phyloP scores from a whole-genome alignment of 495 filamentous ascomycete genomes.

The Chaetomidium leptoderma region DNA sequence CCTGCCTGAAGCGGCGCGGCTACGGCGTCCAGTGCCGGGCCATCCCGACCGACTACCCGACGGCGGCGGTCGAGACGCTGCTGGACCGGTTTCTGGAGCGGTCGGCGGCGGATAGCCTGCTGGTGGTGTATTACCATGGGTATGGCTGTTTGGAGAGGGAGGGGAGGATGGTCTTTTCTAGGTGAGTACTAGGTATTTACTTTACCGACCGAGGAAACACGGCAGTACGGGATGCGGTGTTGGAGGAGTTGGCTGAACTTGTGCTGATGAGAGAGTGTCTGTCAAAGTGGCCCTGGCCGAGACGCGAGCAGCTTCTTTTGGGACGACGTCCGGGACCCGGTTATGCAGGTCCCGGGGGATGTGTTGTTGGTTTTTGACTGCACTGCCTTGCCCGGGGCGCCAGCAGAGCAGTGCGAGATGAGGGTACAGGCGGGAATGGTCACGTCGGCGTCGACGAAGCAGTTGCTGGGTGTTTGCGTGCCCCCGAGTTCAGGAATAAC shows the following conservation, averaged over 20 bases:
- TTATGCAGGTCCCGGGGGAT: conserved; percentile 24
- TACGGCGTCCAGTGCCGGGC: conserved; percentile 28
- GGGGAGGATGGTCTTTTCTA: conserved; percentile 26
- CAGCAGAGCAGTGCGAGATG: conserved; percentile 12
- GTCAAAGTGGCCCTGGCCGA: not conserved
- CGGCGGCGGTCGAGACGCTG: conserved; percentile 27
- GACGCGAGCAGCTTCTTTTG: conserved; percentile 23
- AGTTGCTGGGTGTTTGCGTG: conserved; percentile 26
- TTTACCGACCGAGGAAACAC: too few species aligned
- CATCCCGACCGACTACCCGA: conserved; percentile 27
- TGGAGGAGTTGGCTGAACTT: not conserved
- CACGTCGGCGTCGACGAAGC: conserved; percentile 20
- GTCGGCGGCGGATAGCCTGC: conserved; percentile 7
- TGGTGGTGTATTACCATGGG: conserved; percentile 29
- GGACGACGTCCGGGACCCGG: conserved; percentile 30
- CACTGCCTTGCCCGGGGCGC: conserved; percentile 6
- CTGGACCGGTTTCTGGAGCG: conserved; percentile 22
- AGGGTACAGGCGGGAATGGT: conserved; percentile 20
- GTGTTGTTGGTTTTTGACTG: conserved; percentile 30
- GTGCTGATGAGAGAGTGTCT: not conserved
- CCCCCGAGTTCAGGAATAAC: not conserved
- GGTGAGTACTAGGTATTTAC: conserved; percentile 13
- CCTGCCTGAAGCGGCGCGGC: conserved; percentile 25
- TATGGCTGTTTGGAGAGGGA: conserved; percentile 19
- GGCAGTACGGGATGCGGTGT: too few species aligned